Evolutionary conservation across 441 rosid species (phyloP).

Genomic region (Bocquillonia castaneifolia): DNA sequence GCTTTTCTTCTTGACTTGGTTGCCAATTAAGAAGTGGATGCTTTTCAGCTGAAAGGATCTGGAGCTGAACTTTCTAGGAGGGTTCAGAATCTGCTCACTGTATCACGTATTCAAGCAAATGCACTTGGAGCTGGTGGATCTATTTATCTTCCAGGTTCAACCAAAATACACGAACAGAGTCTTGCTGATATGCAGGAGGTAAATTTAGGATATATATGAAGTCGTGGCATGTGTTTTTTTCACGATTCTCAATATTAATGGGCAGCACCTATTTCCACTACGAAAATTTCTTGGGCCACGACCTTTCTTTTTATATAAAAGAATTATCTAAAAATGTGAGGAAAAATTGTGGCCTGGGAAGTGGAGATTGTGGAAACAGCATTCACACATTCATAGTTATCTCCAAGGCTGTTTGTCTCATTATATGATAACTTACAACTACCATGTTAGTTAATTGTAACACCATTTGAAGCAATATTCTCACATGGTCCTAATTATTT

Average conservation of each 20-base stretch:
- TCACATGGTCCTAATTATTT: neutral
- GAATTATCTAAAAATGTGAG: neutral
- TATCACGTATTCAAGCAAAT: conserved; percentile 76
- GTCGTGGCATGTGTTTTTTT: neutral
- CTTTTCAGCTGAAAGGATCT: conserved; percentile 82
- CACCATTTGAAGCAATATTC: neutral
- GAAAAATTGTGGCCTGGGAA: neutral
- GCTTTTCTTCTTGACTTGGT: conserved; percentile 6
- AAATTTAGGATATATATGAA: conserved; percentile 15
- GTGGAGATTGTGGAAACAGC: neutral
- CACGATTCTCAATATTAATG: neutral
- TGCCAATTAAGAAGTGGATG: conserved; percentile 19
- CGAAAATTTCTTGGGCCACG: no score
- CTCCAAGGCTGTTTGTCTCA: neutral
- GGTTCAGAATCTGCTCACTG: conserved; percentile 70
- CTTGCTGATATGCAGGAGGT: conserved; percentile 98
- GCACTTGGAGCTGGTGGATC: conserved; percentile 57
- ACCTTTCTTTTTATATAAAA: no score
- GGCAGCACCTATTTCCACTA: no score
- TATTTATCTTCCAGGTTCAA: conserved; percentile 82
- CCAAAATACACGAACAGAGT: conserved; percentile 94
- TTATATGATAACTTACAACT: neutral
- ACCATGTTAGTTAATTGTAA: neutral
- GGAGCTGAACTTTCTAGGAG: conserved; percentile 95
- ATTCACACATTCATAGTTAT: neutral